Evolutionary conservation across 768 basidiomycete genomes (phyloP).

Genomic region (Pleurotus pulmonarius): DNA sequence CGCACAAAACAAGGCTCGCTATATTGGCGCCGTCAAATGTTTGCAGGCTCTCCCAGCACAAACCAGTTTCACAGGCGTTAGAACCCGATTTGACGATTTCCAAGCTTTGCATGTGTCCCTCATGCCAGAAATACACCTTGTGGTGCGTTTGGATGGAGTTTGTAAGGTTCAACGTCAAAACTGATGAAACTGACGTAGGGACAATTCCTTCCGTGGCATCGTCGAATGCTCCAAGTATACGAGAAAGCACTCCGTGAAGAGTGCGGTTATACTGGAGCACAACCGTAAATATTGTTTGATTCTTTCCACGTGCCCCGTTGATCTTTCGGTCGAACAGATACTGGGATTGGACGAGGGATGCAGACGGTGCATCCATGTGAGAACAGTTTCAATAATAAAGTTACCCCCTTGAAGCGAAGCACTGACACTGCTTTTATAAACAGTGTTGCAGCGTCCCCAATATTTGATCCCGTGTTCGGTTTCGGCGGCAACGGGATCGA

Average conservation of each 20-base stretch:
- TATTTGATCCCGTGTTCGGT: slow-evolving; percentile 32
- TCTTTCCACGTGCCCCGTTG: too few relatives aligned
- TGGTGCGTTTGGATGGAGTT: slow-evolving; percentile 9
- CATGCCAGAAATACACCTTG: slow-evolving; percentile 15
- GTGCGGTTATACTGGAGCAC: slow-evolving; percentile 21
- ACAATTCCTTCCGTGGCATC: slow-evolving; percentile 29
- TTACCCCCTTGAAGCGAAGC: too few relatives aligned
- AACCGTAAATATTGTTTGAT: slow-evolving; percentile 15
- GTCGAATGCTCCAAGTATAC: slow-evolving; percentile 20
- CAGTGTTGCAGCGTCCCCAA: slow-evolving; percentile 27
- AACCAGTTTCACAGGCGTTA: slow-evolving; percentile 2
- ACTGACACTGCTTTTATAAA: too few relatives aligned
- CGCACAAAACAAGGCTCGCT: slow-evolving; percentile 1
- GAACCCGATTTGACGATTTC: slow-evolving; percentile 19
- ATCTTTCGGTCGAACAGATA: neutral
- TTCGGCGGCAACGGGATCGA: slow-evolving; percentile 35
- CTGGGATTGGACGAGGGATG: slow-evolving; percentile 4
- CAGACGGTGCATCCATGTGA: neutral
- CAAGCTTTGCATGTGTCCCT: slow-evolving; percentile 17
- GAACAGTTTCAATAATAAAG: neutral
- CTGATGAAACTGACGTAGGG: slow-evolving; percentile 13
- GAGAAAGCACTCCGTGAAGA: slow-evolving; percentile 20
- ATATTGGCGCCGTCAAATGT: slow-evolving; percentile 9
- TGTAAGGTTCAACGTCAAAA: neutral
- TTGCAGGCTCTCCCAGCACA: slow-evolving; percentile 10